A percentile compares a stretch with the other conserved stretches of the same genome.
phyloP scores from a whole-genome alignment of 306 rosid genomes.

The Senna siamea region DNA sequence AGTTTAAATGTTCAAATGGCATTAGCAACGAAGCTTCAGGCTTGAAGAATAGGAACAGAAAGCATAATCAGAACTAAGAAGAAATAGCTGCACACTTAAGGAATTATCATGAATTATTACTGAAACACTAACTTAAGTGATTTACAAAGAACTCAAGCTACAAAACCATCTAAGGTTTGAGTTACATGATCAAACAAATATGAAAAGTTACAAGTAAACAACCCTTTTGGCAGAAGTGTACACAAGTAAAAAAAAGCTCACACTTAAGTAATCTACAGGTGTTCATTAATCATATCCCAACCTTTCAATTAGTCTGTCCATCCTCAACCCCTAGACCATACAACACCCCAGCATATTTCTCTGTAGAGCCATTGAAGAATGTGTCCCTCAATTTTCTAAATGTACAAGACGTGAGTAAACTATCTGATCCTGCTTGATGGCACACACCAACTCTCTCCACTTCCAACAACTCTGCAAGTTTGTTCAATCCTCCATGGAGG shows the following conservation, averaged over 20 bases:
- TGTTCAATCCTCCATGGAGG: conserved; percentile 77
- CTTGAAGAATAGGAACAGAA: background rate
- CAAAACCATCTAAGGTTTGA: conserved; percentile 57
- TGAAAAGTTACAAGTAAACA: conserved; percentile 51
- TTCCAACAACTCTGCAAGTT: conserved; percentile 70
- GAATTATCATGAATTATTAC: conserved; percentile 47
- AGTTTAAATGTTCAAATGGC: background rate
- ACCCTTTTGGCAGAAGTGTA: conserved; percentile 54
- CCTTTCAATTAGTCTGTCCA: conserved; percentile 65
- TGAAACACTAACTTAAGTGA: conserved; percentile 63
- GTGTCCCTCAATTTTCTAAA: conserved; percentile 69
- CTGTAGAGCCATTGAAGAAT: conserved; percentile 62
- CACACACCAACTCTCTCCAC: conserved; percentile 71
- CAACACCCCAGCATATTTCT: conserved; percentile 67
- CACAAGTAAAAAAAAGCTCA: conserved; percentile 55
- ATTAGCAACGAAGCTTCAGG: background rate
- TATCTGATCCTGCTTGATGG: conserved; percentile 83
- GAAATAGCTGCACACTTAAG: background rate
- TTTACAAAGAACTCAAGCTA: conserved; percentile 70
- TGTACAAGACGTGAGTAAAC: conserved; percentile 58
- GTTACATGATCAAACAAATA: conserved; percentile 53
- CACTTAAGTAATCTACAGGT: conserved; percentile 57
- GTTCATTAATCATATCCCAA: conserved; percentile 45
- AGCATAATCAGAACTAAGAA: background rate
- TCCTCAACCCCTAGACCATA: conserved; percentile 69